Evolutionary conservation across 2,329 filamentous ascomycete genomes (phyloP).

Genomic region (Cryphonectria radicalis): DNA sequence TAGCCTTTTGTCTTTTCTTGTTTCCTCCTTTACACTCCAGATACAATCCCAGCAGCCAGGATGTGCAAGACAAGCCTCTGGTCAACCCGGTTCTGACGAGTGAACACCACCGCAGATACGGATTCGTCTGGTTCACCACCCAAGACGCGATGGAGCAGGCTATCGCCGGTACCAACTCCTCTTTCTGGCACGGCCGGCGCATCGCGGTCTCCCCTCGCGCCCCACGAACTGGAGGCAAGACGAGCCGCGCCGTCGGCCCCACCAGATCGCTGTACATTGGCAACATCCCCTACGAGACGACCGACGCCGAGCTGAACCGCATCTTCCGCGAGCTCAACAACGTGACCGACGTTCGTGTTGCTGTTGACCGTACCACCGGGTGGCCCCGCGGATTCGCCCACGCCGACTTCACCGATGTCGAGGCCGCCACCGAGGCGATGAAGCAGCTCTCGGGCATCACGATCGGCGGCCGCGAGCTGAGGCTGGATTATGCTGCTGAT

Average conservation of each 20-base stretch:
- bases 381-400: slow-evolving; percentile 84
- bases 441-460: slow-evolving; percentile 58
- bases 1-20: too few relatives aligned
- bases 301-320: slow-evolving; percentile 79
- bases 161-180: slow-evolving; percentile 37
- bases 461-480: slow-evolving; percentile 69
- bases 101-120: slow-evolving; percentile 35
- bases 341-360: slow-evolving; percentile 76
- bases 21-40: too few relatives aligned
- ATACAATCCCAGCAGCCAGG: background rate
- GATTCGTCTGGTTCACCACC: slow-evolving; percentile 39
- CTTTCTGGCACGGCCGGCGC: slow-evolving; percentile 46
- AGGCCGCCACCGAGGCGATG: slow-evolving; percentile 65
- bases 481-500: slow-evolving; percentile 63
- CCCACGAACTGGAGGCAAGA: background rate
- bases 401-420: slow-evolving; percentile 73
- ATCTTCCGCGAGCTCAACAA: slow-evolving; percentile 74
- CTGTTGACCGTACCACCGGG: slow-evolving; percentile 80
- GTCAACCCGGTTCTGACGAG: slow-evolving; percentile 25
- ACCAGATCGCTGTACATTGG: slow-evolving; percentile 70
- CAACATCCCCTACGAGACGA: slow-evolving; percentile 85
- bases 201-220: slow-evolving; percentile 35
- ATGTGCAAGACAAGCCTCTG: background rate
- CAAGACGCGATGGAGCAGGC: slow-evolving; percentile 35
- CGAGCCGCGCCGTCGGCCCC: slow-evolving; percentile 28